Evolutionary conservation across 2,329 filamentous ascomycete genomes (phyloP).

Genomic region (Colletotrichum tabaci): DNA sequence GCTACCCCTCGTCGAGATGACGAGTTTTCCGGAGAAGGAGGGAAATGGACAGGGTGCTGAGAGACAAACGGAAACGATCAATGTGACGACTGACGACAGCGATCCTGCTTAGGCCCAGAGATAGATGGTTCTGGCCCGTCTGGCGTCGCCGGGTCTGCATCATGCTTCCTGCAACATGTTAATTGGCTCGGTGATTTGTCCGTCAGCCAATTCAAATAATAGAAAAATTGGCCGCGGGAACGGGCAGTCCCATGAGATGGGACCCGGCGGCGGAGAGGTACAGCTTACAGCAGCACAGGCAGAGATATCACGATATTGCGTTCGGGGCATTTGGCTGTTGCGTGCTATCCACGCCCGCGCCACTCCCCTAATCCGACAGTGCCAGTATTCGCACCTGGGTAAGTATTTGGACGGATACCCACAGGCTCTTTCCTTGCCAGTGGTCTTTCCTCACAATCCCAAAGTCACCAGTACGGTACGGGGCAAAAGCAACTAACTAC

Average conservation of each 20-base stretch:
- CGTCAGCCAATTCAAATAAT: neutral
- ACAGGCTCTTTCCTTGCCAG: neutral
- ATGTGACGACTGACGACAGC: neutral
- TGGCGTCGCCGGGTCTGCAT: conserved; percentile 27
- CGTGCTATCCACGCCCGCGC: neutral
- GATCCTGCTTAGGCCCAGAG: conserved; percentile 5
- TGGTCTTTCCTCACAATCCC: neutral
- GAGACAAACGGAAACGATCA: neutral
- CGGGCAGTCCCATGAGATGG: neutral
- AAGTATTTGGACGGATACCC: neutral
- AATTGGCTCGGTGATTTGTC: conserved; percentile 1
- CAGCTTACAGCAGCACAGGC: neutral
- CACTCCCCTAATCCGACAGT: neutral
- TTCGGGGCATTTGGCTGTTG: neutral
- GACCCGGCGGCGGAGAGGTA: neutral
- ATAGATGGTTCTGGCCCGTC: conserved; percentile 1
- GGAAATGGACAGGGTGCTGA: neutral
- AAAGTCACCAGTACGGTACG: no score
- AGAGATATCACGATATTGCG: conserved; percentile 9
- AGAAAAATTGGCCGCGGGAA: conserved; percentile 9
- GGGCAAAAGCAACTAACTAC: no score
- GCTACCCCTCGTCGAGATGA: neutral
- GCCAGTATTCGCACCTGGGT: no score
- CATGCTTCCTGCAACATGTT: conserved; percentile 13
- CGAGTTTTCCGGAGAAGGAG: neutral